Conservation (phyloP, 2,329 filamentous ascomycete species). For the Calonectria honghensis region DNA sequence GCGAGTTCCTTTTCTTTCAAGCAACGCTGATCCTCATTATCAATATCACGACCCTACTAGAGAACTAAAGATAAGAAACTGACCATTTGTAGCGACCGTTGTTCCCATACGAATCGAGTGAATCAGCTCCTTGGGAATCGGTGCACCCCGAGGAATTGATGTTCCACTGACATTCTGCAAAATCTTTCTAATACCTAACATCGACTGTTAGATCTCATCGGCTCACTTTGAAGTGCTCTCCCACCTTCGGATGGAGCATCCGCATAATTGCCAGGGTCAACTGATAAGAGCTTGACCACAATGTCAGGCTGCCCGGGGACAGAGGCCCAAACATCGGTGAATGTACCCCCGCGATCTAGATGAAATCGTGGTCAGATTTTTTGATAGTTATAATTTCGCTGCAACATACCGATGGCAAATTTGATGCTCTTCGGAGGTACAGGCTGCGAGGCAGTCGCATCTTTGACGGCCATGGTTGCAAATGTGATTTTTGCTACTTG, state of each 20-base stretch:
- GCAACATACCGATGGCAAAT: not conserved
- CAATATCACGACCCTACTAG: not conserved
- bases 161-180: conserved; percentile 32
- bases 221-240: conserved; percentile 12
- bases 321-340: conserved; percentile 81
- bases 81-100: conserved; percentile 81
- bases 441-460: not conserved
- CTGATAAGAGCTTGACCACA: conserved; percentile 83
- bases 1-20: conserved; percentile 82
- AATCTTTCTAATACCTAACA: conserved; percentile 35
- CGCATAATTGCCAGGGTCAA: conserved; percentile 81
- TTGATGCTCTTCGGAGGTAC: conserved; percentile 32
- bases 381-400: not conserved
- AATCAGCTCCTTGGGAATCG: conserved; percentile 59
- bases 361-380: not conserved
- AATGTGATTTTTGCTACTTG: not conserved
- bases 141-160: conserved; percentile 49
- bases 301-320: conserved; percentile 80
- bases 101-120: conserved; percentile 86
- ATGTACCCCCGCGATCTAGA: conserved; percentile 79
- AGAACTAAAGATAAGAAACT: not conserved
- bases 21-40: conserved; percentile 59
- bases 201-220: not conserved
- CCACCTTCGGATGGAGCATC: conserved; percentile 80
- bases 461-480: conserved; percentile 19